Evolutionary conservation across 2,329 filamentous ascomycete species (phyloP).

Genomic region (Diaporthe helianthi): DNA sequence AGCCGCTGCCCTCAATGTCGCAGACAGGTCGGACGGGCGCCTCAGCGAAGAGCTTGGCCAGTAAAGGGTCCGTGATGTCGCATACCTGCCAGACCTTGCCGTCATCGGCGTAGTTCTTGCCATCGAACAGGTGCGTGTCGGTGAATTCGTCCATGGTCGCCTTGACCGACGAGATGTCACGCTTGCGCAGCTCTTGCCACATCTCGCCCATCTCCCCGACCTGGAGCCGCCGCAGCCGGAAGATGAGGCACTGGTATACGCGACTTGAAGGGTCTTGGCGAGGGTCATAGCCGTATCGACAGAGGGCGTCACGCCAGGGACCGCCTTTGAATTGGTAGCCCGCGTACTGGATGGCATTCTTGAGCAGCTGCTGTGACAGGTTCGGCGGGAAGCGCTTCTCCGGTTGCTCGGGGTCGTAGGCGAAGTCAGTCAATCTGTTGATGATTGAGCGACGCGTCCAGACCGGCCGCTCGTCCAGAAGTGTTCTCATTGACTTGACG

Average conservation of each 20-base stretch:
- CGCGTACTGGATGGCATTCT: constrained; percentile 80
- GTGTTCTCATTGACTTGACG: constrained; percentile 66
- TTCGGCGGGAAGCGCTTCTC: constrained; percentile 40
- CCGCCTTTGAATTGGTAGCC: constrained; percentile 94
- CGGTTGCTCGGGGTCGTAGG: constrained; percentile 44
- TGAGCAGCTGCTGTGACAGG: constrained; percentile 63
- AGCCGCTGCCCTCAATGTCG: constrained; percentile 73
- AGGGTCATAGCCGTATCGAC: constrained; percentile 87
- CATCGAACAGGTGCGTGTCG: constrained; percentile 79
- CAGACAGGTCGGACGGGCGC: constrained; percentile 65
- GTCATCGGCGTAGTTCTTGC: constrained; percentile 74
- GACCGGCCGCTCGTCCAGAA: constrained; percentile 78
- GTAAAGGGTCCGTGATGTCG: constrained; percentile 83
- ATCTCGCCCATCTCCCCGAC: constrained; percentile 54
- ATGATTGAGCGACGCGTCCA: constrained; percentile 85
- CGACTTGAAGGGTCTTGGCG: constrained; percentile 78
- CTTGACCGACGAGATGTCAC: constrained; percentile 41
- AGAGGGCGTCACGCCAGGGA: constrained; percentile 87
- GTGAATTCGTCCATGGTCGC: constrained; percentile 40
- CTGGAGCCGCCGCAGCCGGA: constrained; percentile 70
- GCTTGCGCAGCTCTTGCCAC: constrained; percentile 57
- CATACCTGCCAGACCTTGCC: constrained; percentile 95
- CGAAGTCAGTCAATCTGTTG: constrained; percentile 64
- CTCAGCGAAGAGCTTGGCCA: constrained; percentile 70
- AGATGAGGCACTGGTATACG: constrained; percentile 87